Base-by-base conservation (phyloP, 352 stramenopile species). In the Globisporangium emineosum region DNA sequence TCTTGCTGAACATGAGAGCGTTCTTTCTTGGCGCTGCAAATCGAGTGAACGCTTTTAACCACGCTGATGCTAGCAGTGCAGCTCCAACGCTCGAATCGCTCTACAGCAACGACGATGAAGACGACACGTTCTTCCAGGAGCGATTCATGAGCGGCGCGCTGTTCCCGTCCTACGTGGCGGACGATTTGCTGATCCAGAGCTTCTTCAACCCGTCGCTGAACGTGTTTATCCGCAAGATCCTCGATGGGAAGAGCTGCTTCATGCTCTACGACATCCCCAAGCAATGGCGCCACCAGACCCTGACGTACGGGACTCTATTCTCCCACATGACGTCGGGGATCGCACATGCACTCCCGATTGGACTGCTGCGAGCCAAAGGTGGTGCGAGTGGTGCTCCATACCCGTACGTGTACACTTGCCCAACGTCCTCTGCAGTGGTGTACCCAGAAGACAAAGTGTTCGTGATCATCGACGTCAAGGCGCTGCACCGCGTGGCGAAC, bases 181-280 rank as follows among this genome's bases (percentile, higher is more conserved):
- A 95, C 64, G 82, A 93, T 35, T 60, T 95, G 66, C 63, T 95
- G 33, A 91, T 95, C 58, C 87, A 95, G 64, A 94, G 83, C 62
- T 95, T 93, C 64, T 94, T 93, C 70, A 93, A 95, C 47, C 81
- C 84, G 40, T 93, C 84, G 19, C 67, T 95, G n/a, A 93, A 95
- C 64, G 69, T 73, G 57, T 94, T 95, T 32, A 86, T 95, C 27
- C 80, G 81, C 13, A 87, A 88, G 61, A 91, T 93, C 63, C 70
- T 95, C 8, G 83, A 94, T 61, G 87, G 87, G 29, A 91, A 89
- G 57, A 91, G 83, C 67, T 93, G 86, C 43, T 95, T 95, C 54
- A 90, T 91, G 65, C 72, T 93, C 3, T 95, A 94, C 62, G 74
- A 90, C 27, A 45, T 95, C 5, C 87, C 87, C 0, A 77, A 81